Evolutionary conservation across 129 eudicot species (phyloP).

Genomic region (Helichrysum umbraculigerum): DNA sequence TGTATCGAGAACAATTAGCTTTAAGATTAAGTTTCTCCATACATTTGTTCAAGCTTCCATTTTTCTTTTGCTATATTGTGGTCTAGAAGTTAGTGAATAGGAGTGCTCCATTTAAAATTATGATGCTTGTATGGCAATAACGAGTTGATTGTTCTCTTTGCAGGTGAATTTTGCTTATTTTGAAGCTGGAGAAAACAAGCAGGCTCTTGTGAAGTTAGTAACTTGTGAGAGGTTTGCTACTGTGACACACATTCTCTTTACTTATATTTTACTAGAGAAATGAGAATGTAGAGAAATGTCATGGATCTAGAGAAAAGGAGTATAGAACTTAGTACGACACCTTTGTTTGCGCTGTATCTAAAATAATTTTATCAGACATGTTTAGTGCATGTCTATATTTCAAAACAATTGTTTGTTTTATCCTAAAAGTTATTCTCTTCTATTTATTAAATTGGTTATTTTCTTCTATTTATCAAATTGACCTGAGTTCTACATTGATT

Average conservation of each 20-base stretch:
- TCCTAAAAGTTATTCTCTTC: not conserved
- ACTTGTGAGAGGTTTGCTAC: slow-evolving; percentile 69
- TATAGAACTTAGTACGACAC: not conserved
- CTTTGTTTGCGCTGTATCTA: not conserved
- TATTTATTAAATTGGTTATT: not conserved
- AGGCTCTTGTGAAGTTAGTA: slow-evolving; percentile 93
- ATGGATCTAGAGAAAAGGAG: not conserved
- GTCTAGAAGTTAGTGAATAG: not conserved
- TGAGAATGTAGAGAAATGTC: not conserved
- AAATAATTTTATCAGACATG: not conserved
- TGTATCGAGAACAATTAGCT: not conserved
- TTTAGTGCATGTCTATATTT: not conserved
- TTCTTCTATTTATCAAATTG: not conserved
- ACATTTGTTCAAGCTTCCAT: not conserved
- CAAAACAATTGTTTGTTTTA: not conserved
- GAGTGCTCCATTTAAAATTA: not conserved
- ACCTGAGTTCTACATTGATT: not conserved
- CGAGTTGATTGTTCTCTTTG: slow-evolving; percentile 21
- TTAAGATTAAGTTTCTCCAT: not conserved
- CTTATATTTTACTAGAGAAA: not conserved
- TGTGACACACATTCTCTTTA: not conserved
- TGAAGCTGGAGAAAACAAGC: slow-evolving; percentile 97
- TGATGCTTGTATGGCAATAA: slow-evolving; percentile 9
- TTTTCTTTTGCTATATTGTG: slow-evolving; percentile 2
- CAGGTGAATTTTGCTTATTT: slow-evolving; percentile 88